Conservation (phyloP, 257 asterid genomes). For the Petrea volubilis region DNA sequence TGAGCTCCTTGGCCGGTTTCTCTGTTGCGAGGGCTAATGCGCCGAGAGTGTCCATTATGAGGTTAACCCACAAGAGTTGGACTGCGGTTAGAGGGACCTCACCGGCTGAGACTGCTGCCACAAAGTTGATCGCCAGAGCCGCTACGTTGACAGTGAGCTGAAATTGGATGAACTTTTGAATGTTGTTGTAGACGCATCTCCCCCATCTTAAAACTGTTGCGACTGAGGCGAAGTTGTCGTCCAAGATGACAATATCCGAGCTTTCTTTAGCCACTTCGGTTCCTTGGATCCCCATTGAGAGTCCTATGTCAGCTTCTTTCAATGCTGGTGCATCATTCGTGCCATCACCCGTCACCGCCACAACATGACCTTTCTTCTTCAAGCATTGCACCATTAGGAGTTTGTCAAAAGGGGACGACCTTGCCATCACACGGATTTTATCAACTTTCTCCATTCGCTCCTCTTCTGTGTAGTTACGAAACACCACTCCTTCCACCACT, state of each 20-base stretch:
- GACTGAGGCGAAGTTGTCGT: constrained; percentile 62
- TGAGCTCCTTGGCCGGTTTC: constrained; percentile 31
- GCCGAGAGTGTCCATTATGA: constrained; percentile 59
- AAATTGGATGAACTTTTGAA: constrained; percentile 70
- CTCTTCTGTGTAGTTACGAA: constrained; percentile 56
- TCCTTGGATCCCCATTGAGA: constrained; percentile 76
- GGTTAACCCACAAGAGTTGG: constrained; percentile 59
- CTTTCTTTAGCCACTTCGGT: constrained; percentile 72
- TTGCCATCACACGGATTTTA: constrained; percentile 60
- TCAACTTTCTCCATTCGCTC: constrained; percentile 62
- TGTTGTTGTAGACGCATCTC: constrained; percentile 55
- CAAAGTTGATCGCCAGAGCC: constrained; percentile 53
- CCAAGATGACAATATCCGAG: constrained; percentile 76
- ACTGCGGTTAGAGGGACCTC: constrained; percentile 72
- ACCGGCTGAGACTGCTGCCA: constrained; percentile 61
- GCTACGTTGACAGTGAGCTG: constrained; percentile 65
- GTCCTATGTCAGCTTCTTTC: constrained; percentile 70
- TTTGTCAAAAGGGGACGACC: constrained; percentile 80
- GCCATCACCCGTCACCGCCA: constrained; percentile 77
- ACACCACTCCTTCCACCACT: constrained; percentile 67
- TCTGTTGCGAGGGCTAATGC: constrained; percentile 52
- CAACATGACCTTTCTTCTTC: constrained; percentile 61
- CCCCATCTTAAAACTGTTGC: constrained; percentile 45
- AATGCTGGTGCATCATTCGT: constrained; percentile 76
- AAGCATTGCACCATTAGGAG: constrained; percentile 73